A percentile compares a stretch with the other conserved stretches of the same genome.
Evolutionary conservation across 495 filamentous ascomycete species (phyloP).

Genomic region (Talaromyces trachyspermus): DNA sequence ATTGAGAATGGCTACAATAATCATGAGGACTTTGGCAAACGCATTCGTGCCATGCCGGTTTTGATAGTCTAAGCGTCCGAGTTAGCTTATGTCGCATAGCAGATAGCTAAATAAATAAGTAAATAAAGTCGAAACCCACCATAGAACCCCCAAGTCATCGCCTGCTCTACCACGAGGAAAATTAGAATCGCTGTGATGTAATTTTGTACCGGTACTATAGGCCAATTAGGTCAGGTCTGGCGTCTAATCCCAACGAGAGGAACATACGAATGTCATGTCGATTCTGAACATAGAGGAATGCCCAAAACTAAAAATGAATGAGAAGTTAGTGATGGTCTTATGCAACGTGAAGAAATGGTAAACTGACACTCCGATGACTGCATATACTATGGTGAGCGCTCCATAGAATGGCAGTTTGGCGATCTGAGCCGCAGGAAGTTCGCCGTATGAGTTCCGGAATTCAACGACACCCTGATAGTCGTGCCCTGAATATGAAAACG

Average conservation of each 20-base stretch:
- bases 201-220: conserved; percentile 87
- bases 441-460: conserved; percentile 92
- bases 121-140: conserved; percentile 20
- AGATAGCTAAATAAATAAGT: neutral
- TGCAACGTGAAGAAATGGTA: neutral
- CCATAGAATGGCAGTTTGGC: conserved; percentile 97
- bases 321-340: neutral
- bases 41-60: conserved; percentile 79
- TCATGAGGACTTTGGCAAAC: conserved; percentile 75
- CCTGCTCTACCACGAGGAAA: conserved; percentile 89
- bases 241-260: neutral
- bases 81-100: conserved; percentile 7
- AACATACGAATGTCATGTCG: conserved; percentile 77
- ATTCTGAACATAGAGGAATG: conserved; percentile 91
- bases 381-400: conserved; percentile 88
- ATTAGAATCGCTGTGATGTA: conserved; percentile 97
- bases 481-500: conserved; percentile 51
- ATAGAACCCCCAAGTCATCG: conserved; percentile 98
- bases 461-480: conserved; percentile 76
- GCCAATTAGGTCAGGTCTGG: conserved; percentile 24
- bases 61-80: conserved; percentile 60
- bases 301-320: conserved; percentile 61
- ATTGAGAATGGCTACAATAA: conserved; percentile 85
- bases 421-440: conserved; percentile 91
- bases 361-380: conserved; percentile 66